These are phyloP conservation scores for Clonostachys solani DNA, from an alignment of 2,329 filamentous ascomycete genomes.

Conservation along the genomic window DNA sequence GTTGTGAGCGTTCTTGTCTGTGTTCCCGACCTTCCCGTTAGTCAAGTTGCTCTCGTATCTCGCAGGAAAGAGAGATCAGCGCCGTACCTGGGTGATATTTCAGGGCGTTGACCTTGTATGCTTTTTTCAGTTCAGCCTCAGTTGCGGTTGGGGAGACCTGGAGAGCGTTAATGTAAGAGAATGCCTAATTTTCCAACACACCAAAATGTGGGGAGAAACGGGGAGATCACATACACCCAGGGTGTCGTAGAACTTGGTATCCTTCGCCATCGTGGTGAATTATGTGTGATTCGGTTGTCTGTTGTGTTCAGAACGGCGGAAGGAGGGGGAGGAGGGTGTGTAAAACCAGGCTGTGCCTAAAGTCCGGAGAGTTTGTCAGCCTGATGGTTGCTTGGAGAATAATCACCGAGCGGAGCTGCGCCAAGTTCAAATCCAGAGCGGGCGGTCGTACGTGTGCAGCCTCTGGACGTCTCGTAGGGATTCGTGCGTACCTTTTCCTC, in stretches of 20 bases:
- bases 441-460: too few relatives aligned
- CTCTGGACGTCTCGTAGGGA: too few relatives aligned
- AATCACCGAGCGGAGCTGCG: neutral
- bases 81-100: slow-evolving; percentile 78
- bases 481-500: neutral
- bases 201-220: neutral
- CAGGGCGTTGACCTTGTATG: slow-evolving; percentile 77
- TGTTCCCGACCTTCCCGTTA: neutral
- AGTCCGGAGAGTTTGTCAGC: neutral
- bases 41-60: neutral
- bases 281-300: too few relatives aligned
- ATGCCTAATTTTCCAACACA: neutral
- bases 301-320: too few relatives aligned
- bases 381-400: neutral
- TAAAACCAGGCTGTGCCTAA: neutral
- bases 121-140: slow-evolving; percentile 86
- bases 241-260: slow-evolving; percentile 74
- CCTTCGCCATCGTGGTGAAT: slow-evolving; percentile 64
- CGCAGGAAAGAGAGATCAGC: neutral
- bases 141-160: slow-evolving; percentile 76
- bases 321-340: neutral
- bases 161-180: neutral
- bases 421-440: neutral
- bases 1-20: slow-evolving; percentile 96
- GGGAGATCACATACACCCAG: slow-evolving; percentile 59